Conservation (phyloP, 306 rosid species). For the Vigna trinervia region DNA sequence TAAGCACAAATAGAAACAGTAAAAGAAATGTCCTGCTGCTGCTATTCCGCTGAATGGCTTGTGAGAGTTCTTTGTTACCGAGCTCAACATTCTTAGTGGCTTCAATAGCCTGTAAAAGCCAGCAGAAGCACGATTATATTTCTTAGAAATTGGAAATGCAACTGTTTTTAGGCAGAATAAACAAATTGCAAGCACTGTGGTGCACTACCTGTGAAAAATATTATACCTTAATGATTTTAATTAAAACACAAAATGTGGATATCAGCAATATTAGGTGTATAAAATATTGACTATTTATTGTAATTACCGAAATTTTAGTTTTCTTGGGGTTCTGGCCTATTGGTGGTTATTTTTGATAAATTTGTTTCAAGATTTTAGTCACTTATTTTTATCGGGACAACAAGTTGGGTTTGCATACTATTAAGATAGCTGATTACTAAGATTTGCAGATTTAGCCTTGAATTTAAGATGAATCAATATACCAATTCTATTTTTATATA, state of each 20-base stretch:
- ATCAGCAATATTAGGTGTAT: not conserved
- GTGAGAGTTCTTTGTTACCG: slow-evolving; percentile 92
- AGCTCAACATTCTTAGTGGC: slow-evolving; percentile 91
- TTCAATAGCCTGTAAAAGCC: slow-evolving; percentile 80
- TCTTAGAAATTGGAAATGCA: slow-evolving; percentile 4
- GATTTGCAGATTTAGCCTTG: slow-evolving; percentile 3
- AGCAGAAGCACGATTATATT: slow-evolving; percentile 27
- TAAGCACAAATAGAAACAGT: slow-evolving; percentile 85
- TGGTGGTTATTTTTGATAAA: not conserved
- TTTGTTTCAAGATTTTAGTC: not conserved
- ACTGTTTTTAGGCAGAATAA: not conserved
- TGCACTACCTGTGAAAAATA: not conserved
- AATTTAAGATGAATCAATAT: slow-evolving; percentile 20
- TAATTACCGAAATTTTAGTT: not conserved
- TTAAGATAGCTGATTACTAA: not conserved
- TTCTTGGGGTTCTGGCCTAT: not conserved
- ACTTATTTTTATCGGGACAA: not conserved
- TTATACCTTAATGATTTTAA: not conserved
- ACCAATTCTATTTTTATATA: not conserved
- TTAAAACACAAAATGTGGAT: not conserved
- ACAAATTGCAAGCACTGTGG: not conserved
- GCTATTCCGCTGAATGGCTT: slow-evolving; percentile 85
- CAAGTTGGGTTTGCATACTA: slow-evolving; percentile 19
- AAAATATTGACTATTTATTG: not conserved
- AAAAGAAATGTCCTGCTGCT: slow-evolving; percentile 93